phyloP scores from a whole-genome alignment of 805 yeast species.

The Lipomyces spencermartinsiae region DNA sequence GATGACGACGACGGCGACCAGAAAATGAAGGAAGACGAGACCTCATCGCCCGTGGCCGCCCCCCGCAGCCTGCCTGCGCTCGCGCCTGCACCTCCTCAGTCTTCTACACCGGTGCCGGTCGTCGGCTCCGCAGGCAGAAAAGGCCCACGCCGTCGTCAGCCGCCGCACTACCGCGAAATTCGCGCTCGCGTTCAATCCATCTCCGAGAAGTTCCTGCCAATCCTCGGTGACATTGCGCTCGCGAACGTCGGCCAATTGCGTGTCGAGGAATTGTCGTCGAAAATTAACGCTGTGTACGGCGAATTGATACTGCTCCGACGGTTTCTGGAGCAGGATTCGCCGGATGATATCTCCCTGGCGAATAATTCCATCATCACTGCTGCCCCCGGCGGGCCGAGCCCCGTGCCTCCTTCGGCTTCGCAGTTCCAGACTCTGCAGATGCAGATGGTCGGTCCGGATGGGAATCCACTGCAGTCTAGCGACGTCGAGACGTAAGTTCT shows the following conservation, averaged over 20 bases:
- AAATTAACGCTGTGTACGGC: conserved; percentile 28
- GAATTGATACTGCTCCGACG: conserved; percentile 28
- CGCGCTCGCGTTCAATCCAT: conserved; percentile 28
- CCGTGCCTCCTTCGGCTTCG: conserved; percentile 9
- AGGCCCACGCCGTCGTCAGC: conserved; percentile 33
- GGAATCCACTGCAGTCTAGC: neutral
- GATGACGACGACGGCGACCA: conserved; percentile 13
- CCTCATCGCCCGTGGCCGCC: conserved; percentile 5
- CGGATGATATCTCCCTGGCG: conserved; percentile 9
- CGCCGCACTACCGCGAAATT: conserved; percentile 33
- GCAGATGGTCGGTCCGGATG: conserved; percentile 11
- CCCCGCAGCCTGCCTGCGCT: conserved; percentile 8
- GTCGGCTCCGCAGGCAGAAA: conserved; percentile 7
- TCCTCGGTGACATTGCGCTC: conserved; percentile 36
- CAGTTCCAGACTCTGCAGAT: conserved; percentile 12
- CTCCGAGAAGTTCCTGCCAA: conserved; percentile 35
- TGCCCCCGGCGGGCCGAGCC: neutral
- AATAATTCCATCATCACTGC: conserved; percentile 10
- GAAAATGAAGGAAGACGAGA: conserved; percentile 12
- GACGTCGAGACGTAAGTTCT: neutral
- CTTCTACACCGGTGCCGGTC: neutral
- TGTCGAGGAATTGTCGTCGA: conserved; percentile 21
- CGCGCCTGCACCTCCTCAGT: conserved; percentile 8
- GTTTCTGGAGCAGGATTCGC: conserved; percentile 30
- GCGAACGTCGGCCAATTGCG: conserved; percentile 35